Base-by-base conservation (phyloP, 768 basidiomycete species). In the Leccinellum albellum region DNA sequence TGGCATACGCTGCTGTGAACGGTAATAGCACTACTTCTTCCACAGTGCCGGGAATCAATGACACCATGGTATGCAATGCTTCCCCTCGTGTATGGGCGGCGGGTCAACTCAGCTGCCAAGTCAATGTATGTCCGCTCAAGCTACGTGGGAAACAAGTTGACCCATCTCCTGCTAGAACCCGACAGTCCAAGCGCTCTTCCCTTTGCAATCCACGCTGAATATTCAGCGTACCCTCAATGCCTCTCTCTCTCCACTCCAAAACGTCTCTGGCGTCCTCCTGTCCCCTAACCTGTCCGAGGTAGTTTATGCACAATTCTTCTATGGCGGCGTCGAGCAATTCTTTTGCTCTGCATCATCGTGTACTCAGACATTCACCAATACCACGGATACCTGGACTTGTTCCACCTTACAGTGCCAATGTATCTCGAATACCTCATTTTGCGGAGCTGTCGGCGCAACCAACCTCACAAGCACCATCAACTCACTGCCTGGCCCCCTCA, bases 311-410 rank as follows among this genome's bases (percentile, higher is more conserved):
- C 88, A 91, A 61, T 74, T 93, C 6, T 85, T 87, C 70, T 93
- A 91, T 69, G 78, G 77, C n/a, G 86, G 89, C 10, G 82, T 86
- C 31, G 91, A 94, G 66, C 93, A 97, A 66, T 98, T 98, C 74
- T 89, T 82, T 70, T 98, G 95, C 69, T 58, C 74, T 10, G 91
- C 92, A 0, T 76, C 83, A 60, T 75, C 78, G 6, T 97, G 95
- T 74, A 73, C 68, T 0, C 93, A 96, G 71, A 74, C 76, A 15
- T 70, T 80, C 32, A 70, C 73, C 9, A 69, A 63, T 35, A 56
- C 72, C 4, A 70, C 82, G 21, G 75, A 79, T 51, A 69, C 71
- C 4, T 97, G 88, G 87, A 75, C 74, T 17, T 98, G 95, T 61
- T 76, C 83, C 46, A 81, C 85, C 63, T 79, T 98, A 20, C 63